Base-by-base conservation (phyloP, 805 yeast species). In the Grigorovia jiainica region DNA sequence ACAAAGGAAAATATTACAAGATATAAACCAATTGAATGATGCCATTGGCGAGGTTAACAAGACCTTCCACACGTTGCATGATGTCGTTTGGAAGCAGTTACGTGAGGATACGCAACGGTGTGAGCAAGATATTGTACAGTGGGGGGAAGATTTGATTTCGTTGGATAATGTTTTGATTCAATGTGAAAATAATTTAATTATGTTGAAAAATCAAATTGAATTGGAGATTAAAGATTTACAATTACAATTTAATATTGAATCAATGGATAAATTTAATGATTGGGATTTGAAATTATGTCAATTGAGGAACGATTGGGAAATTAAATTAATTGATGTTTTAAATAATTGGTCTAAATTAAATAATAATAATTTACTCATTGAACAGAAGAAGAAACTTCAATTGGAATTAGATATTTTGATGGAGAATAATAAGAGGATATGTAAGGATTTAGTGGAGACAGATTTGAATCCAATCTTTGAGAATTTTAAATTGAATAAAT, bases 1-100 rank as follows among this genome's bases (percentile, higher is more conserved):
- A 16, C 61, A 60, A 45, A 47, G 64, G 19, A 59, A 58, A 43
- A 45, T 58, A 5, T 43, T 59, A 30, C 50, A 52, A 33, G 63
- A 60, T 44, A 57, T 60, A 5, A 46, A 51, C 27, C 53, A 48
- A 35, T 49, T 54, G 16, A 51, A 54, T 24, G 54, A 51, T 20
- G 55, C 56, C 3, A 57, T 60, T n/a, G 42, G 42, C 3, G 59
- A 55, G 34, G 51, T 57, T 29, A 58, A 57, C 16, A 47, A 52
- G 30, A 57, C 24, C 20, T n/a, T 39, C n/a, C 25, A 29, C 5
- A 7, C 5, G 5, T 29, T 39, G 35, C 16, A 34, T 20, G 21
- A 39, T 15, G 32, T 23, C 21, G 24, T 18, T 16, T 23, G 16
- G 31, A 39, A 17, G 3, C 33, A 17, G 2, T 15, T 33, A 11